Evolutionary conservation across 495 filamentous ascomycete species (phyloP), one percentile per base, ranked within the genome.

Genomic region (Penicilliopsis zonata): DNA sequence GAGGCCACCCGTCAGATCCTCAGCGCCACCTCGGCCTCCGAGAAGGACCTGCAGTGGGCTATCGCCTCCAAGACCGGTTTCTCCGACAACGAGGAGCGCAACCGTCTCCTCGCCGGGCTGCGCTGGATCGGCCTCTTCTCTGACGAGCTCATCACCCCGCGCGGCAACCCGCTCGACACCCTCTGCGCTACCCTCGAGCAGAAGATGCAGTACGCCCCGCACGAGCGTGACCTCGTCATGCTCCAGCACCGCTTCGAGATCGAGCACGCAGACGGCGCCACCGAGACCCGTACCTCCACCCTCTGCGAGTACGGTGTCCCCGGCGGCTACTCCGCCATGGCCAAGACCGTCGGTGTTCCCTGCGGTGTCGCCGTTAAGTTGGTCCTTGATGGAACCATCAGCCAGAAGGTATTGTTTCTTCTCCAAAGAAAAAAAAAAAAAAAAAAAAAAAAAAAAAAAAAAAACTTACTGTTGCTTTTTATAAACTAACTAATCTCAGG

Each of bases 241-340:
- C 73, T 94, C 23, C 85, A 92, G 63, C 90, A 98, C 70, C 85
- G 80, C 53, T 95, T 94, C 53, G 79, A 78, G 52, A 82, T 95
- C 46, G 81, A 94, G 67, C 57, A 78, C 50, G 72, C 74, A 51
- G 83, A 94, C 46, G 79, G 78, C 39, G 63, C 51, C 35, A 60
- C 74, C 52, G 79, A 93, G 69, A 82, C 72, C 22, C 67, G 76
- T 27, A 86, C 82, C 5, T 80, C 72, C 23, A 95, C 87, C 9
- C 71, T 95, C 5, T 69, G 67, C 55, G 88, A 92, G 52, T 93
- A 94, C 51, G 88, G 90, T 46, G 76, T 76, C 44, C 78, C 82
- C 7, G 66, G 70, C 31, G 79, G 83, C 15, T 94, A 90, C 65
- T 82, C 74, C 5, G 80, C 85, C 28, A 95, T 95, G 88, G 86